Percentiles rank a stretch among this genome's conserved stretches.
Evolutionary conservation across 2,329 filamentous ascomycete species (phyloP).

Genomic region (Venturia oleaginea): DNA sequence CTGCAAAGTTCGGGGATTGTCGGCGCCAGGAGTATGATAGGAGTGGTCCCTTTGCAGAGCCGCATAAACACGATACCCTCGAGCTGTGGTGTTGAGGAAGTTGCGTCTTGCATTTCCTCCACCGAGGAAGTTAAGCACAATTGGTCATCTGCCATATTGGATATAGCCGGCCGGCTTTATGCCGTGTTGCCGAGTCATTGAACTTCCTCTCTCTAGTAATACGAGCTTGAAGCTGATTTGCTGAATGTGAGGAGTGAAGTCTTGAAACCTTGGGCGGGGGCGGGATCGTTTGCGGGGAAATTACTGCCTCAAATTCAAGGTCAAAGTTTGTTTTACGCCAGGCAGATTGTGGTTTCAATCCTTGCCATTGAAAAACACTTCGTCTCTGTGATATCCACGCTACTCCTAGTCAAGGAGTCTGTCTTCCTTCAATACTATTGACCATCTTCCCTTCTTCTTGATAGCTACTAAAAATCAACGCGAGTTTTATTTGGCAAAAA

Average conservation of each 20-base stretch:
- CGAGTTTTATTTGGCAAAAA: too few species aligned
- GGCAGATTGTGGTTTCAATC: too few species aligned
- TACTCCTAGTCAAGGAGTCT: too few species aligned
- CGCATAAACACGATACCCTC: background rate
- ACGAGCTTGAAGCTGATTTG: slow-evolving; percentile 8
- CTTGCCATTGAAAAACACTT: too few species aligned
- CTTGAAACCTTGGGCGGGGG: background rate
- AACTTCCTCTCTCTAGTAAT: background rate
- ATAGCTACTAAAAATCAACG: too few species aligned
- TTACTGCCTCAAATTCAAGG: background rate
- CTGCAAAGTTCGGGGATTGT: background rate
- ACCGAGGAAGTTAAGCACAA: background rate
- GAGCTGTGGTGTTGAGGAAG: background rate
- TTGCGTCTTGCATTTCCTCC: background rate
- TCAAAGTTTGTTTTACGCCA: background rate
- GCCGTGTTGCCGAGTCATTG: slow-evolving; percentile 6
- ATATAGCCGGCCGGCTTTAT: background rate
- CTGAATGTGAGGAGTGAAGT: background rate
- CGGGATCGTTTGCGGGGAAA: background rate
- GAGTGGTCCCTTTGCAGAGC: background rate
- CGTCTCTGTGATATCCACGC: too few species aligned
- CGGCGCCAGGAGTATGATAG: background rate
- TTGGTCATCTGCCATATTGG: slow-evolving; percentile 6
- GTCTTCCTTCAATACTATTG: too few species aligned
- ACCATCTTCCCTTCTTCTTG: too few species aligned